Evolutionary conservation across 1,284 basidiomycete genomes (phyloP).

Genomic region (Cryptococcus sp.): DNA sequence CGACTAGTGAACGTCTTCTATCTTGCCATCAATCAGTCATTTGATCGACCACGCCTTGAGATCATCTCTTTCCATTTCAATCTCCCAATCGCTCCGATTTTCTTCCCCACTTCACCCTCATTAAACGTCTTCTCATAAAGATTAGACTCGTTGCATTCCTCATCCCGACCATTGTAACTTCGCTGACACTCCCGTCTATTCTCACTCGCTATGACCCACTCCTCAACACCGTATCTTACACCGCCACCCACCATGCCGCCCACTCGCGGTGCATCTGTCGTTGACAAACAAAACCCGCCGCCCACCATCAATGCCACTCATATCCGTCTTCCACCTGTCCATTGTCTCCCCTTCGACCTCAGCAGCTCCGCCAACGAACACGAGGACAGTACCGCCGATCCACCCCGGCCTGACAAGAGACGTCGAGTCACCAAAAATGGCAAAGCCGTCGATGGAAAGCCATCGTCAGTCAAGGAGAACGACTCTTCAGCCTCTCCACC

Average conservation of each 20-base stretch:
- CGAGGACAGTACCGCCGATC: conserved; percentile 8
- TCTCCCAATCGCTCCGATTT: no score
- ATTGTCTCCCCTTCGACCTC: neutral
- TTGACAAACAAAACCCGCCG: neutral
- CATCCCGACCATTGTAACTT: no score
- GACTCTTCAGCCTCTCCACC: conserved; percentile 10
- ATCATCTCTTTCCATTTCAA: no score
- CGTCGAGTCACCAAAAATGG: conserved; percentile 18
- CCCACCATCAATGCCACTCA: neutral
- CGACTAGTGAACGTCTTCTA: neutral
- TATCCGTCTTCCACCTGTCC: neutral
- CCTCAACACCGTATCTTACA: conserved; percentile 13
- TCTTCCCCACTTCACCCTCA: no score
- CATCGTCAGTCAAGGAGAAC: conserved; percentile 8
- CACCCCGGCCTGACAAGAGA: conserved; percentile 22
- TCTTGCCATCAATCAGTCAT: neutral
- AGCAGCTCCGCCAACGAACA: conserved; percentile 11
- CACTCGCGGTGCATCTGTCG: conserved; percentile 3
- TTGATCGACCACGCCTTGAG: neutral
- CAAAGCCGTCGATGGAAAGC: conserved; percentile 9
- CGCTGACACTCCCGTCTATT: no score
- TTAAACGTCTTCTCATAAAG: no score
- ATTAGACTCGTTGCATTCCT: no score
- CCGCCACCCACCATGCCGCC: conserved; percentile 17
- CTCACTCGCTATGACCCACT: no score